Evolutionary conservation across 768 basidiomycete species (phyloP), one percentile per base, ranked within the genome.

Genomic region (Macrolepiota fuliginosa): DNA sequence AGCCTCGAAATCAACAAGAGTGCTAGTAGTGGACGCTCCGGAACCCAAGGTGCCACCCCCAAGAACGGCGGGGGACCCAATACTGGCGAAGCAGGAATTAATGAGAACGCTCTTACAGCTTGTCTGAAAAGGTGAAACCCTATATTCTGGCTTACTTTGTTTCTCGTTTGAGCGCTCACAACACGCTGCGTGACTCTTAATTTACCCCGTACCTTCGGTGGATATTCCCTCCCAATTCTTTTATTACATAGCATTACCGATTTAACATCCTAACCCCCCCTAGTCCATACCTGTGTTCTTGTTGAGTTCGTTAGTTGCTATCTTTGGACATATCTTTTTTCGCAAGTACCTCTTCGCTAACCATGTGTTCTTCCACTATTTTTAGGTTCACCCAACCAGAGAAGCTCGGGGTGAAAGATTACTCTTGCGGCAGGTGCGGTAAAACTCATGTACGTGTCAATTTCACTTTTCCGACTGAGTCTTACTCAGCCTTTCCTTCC

Each of bases 371-470:
- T 62, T 19, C 61, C 27, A 22, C 35, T 50, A 54, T 39, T 63
- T 54, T 64, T 69, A 94, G 94, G 69, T 96, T 85, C 68, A 96
- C 94, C 3, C 88, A 89, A 59, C 83, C 89, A 10, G 96, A 98
- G 73, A 91, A 89, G 65, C 76, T 98, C 4, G 90, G 84, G 1
- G 76, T 85, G 3, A 94, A 91, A 70, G 90, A 91, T 65, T 96
- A 95, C 69, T 87, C 82, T 47, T 98, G 96, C 70, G 79, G 78
- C 22, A 91, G 89, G 73, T 98, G 96, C 68, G 84, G 84, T 19
- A 90, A 88, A 67, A 79, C 87, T 2, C 83, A 85, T 72, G 86
- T 89, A 65, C 64, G 83, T 75, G 47, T 39, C 13, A 27, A 35
- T 49, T 35, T 53, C 17, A 25, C 32, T 22, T 19, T 42, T 46